phyloP scores from a whole-genome alignment of 495 filamentous ascomycete genomes.

The Penicillium atrosanguineum region DNA sequence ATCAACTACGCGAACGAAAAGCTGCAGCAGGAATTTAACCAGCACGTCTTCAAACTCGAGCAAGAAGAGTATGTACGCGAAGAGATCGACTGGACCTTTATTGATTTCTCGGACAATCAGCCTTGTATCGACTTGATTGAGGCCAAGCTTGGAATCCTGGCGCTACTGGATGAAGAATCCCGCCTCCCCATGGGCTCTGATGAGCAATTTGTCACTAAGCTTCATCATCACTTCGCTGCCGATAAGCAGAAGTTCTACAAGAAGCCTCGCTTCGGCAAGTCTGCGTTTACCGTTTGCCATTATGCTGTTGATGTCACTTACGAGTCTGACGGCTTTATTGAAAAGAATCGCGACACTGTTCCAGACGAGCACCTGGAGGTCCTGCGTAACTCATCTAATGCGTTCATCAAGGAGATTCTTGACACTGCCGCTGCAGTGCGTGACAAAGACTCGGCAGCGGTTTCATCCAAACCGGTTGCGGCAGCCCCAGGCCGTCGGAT shows the following conservation, averaged over 20 bases:
- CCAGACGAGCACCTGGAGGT: conserved; percentile 98
- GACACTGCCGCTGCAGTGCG: conserved; percentile 80
- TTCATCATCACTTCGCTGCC: conserved; percentile 88
- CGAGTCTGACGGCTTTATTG: conserved; percentile 99
- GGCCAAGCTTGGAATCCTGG: conserved; percentile 89
- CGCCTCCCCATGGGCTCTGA: conserved; percentile 95
- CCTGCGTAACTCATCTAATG: conserved; percentile 77
- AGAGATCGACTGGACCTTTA: conserved; percentile 99
- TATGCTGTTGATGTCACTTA: conserved; percentile 99
- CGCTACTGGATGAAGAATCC: conserved; percentile 94
- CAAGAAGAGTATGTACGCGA: conserved; percentile 98
- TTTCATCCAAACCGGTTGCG: conserved; percentile 64
- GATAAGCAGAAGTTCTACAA: conserved; percentile 98
- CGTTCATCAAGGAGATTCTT: conserved; percentile 81
- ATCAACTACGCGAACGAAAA: conserved; percentile 99
- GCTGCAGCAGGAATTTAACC: conserved; percentile 98
- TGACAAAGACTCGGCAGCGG: conserved; percentile 80
- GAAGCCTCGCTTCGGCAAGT: conserved; percentile 96
- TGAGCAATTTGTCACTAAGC: conserved; percentile 95
- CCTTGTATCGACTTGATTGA: conserved; percentile 99
- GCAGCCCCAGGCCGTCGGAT: conserved; percentile 74
- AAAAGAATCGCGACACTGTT: conserved; percentile 98
- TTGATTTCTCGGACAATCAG: conserved; percentile 99
- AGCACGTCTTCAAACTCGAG: conserved; percentile 99
- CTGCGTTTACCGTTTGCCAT: conserved; percentile 96